Evolutionary conservation across 495 filamentous ascomycete species (phyloP), one percentile per base, ranked within the genome.

Genomic region (Xylaria sp.): DNA sequence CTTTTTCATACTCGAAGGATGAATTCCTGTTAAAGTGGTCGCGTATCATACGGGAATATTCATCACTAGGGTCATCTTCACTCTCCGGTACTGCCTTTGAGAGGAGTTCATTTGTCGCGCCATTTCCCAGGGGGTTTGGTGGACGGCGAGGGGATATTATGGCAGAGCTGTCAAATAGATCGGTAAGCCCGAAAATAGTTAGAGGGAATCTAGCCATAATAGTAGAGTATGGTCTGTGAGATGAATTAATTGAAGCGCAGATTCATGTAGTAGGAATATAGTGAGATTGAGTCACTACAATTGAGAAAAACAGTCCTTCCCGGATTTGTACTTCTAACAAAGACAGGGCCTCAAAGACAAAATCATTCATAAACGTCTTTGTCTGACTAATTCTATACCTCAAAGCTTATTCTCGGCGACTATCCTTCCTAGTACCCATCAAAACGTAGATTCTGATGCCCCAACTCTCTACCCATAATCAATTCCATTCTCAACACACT

Each of bases 11-110:
- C 37, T 37, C 8, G 35, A 58, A 65, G 29, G n/a, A 4, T 17
- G 12, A 57, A 24, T 5, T 17, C 11, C n/a, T n/a, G 24, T 71
- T 71, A 50, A 71, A 71, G 15, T 71, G 46, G 19, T 43, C 26
- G n/a, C 46, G 61, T 26, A 65, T n/a, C 58, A 21, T 15, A 52
- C 29, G 46, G 11, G 8, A 15, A 14, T n/a, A 12, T 29, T 26
- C 29, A 3, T 40, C 21, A n/a, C n/a, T n/a, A n/a, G n/a, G n/a
- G 31, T 31, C 5, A 5, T 9, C 0, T 31, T 29, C 58, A 15
- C 33, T n/a, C n/a, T n/a, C n/a, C n/a, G 57, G 3, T 37, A 5
- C 5, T 3, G 4, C 29, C 5, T 17, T 37, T 21, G 15, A 14
- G 57, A 6, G 6, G 55, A 19, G 55, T n/a, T 15, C 17, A n/a